Conservation (phyloP, 805 yeast genomes). For the Huiozyma sinensis region DNA sequence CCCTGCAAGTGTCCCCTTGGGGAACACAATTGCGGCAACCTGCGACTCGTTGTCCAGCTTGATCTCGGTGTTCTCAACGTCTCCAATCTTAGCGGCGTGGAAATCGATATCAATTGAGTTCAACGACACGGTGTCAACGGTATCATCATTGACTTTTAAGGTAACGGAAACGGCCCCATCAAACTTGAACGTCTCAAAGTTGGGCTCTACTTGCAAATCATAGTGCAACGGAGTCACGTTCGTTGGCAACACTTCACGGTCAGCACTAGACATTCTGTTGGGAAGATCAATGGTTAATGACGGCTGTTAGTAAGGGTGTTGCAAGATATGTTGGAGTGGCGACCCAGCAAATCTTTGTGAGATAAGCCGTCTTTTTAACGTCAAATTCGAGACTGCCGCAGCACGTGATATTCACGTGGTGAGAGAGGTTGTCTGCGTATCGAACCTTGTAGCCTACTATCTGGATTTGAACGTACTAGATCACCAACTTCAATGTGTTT, state of each 20-base stretch:
- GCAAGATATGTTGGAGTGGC: too few species aligned
- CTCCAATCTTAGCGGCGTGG: constrained; percentile 34
- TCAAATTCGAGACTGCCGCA: too few species aligned
- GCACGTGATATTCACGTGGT: too few species aligned
- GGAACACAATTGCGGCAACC: constrained; percentile 50
- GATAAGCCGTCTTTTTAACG: too few species aligned
- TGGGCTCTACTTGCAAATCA: constrained; percentile 53
- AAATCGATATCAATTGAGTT: constrained; percentile 61
- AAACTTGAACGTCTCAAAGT: constrained; percentile 46
- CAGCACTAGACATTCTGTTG: not conserved
- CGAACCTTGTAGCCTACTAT: too few species aligned
- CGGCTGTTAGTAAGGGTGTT: too few species aligned
- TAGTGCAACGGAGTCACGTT: constrained; percentile 66
- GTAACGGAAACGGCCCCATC: constrained; percentile 45
- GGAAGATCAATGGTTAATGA: too few species aligned
- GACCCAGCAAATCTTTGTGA: too few species aligned
- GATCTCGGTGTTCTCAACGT: constrained; percentile 33
- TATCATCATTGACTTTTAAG: constrained; percentile 38
- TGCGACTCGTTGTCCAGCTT: constrained; percentile 44
- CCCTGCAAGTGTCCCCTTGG: constrained; percentile 25
- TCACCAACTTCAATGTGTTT: too few species aligned
- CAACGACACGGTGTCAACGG: constrained; percentile 38
- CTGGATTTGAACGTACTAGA: too few species aligned
- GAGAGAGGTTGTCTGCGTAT: too few species aligned
- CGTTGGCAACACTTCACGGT: constrained; percentile 42